These are phyloP conservation scores for Helicocarpus griseus DNA, from an alignment of 2,329 filamentous ascomycete species.

Conservation along the genomic window DNA sequence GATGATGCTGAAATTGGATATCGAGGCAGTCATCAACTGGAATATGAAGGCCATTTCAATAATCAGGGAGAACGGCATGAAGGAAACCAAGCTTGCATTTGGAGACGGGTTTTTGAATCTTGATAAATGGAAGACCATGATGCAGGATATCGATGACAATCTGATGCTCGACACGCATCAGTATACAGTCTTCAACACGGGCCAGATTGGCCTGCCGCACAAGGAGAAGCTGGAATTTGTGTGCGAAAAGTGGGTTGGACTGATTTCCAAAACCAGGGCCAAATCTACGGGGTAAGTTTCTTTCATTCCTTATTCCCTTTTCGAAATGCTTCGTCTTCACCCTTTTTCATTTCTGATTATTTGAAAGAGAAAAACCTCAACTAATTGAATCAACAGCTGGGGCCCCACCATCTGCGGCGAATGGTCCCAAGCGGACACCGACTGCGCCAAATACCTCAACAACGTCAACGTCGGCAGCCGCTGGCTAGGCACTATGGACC, in stretches of 20 bases:
- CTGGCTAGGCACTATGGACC: slow-evolving; percentile 76
- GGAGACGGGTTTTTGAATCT: slow-evolving; percentile 93
- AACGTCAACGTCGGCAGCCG: slow-evolving; percentile 81
- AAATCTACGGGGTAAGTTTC: slow-evolving; percentile 52
- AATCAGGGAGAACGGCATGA: slow-evolving; percentile 67
- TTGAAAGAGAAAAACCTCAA: too few relatives aligned
- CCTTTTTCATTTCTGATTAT: too few relatives aligned
- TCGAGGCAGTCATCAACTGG: slow-evolving; percentile 64
- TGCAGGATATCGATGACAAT: slow-evolving; percentile 56
- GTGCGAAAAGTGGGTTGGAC: slow-evolving; percentile 68
- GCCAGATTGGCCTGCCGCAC: slow-evolving; percentile 74
- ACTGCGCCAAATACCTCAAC: slow-evolving; percentile 79
- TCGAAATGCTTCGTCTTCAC: not conserved
- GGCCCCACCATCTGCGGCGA: slow-evolving; percentile 92
- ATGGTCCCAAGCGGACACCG: slow-evolving; percentile 95
- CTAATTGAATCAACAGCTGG: slow-evolving; percentile 46
- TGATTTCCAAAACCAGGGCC: slow-evolving; percentile 64
- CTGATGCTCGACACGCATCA: slow-evolving; percentile 94
- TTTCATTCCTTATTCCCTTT: not conserved
- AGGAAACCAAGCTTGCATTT: slow-evolving; percentile 60
- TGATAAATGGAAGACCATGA: slow-evolving; percentile 76
- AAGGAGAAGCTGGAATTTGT: slow-evolving; percentile 76
- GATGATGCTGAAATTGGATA: slow-evolving; percentile 64
- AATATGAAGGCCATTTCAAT: slow-evolving; percentile 62
- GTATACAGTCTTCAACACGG: slow-evolving; percentile 94